phyloP scores from a whole-genome alignment of 306 rosid genomes.

The Castanea sativa region DNA sequence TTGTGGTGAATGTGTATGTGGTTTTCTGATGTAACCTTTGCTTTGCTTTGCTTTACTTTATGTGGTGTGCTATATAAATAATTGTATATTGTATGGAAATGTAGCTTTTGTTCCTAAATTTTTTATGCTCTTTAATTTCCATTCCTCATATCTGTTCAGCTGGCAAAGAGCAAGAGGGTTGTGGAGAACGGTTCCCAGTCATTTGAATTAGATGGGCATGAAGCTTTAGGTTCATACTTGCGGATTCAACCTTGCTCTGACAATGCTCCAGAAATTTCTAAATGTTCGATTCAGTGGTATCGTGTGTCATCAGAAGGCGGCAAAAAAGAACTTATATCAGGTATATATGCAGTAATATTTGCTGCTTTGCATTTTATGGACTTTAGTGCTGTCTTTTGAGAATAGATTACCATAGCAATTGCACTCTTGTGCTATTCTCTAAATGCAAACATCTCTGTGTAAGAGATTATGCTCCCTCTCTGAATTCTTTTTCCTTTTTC shows the following conservation, averaged over 20 bases:
- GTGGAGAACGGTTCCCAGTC: constrained; percentile 44
- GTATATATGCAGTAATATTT: constrained; percentile 29
- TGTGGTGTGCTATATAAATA: background rate
- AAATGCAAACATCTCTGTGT: background rate
- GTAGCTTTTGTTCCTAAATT: background rate
- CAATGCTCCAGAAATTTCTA: constrained; percentile 57
- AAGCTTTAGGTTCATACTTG: constrained; percentile 79
- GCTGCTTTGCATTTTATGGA: background rate
- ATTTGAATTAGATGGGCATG: constrained; percentile 74
- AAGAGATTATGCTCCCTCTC: background rate
- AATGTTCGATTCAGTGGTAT: constrained; percentile 74
- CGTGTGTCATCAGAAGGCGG: constrained; percentile 64
- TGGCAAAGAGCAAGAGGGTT: constrained; percentile 59
- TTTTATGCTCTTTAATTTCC: constrained; percentile 13
- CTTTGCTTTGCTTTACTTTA: too few relatives aligned
- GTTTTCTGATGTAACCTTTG: background rate
- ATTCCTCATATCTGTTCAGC: constrained; percentile 35
- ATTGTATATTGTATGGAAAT: background rate
- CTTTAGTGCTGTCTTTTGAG: background rate
- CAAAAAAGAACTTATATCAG: constrained; percentile 79
- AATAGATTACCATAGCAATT: background rate
- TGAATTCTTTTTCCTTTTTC: background rate
- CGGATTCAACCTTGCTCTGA: constrained; percentile 62
- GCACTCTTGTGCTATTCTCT: background rate
- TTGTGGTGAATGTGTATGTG: background rate